phyloP scores from a whole-genome alignment of 176 grass and related monocot genomes.

The Oryza brachyantha region DNA sequence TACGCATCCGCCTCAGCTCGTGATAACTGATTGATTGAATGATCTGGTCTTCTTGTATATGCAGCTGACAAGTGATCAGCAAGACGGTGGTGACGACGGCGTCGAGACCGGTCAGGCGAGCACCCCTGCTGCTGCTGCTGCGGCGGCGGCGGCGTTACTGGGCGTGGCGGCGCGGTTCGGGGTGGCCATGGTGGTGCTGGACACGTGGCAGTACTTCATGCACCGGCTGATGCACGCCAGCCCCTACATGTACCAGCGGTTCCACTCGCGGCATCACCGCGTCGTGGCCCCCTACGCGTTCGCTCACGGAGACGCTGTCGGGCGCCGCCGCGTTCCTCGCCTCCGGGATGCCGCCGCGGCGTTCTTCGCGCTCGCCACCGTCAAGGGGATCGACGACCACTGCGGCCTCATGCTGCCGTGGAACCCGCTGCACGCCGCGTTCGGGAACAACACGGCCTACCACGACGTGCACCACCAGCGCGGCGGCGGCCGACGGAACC shows the following conservation, averaged over 20 bases:
- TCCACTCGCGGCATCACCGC: slow-evolving; percentile 78
- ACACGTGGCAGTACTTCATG: slow-evolving; percentile 64
- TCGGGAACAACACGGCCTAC: slow-evolving; percentile 53
- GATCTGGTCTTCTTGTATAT: no score
- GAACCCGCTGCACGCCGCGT: slow-evolving; percentile 51
- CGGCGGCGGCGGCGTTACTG: not conserved
- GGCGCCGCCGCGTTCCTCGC: slow-evolving; percentile 43
- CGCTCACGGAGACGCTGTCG: slow-evolving; percentile 53
- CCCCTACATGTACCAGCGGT: slow-evolving; percentile 43
- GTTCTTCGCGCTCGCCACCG: slow-evolving; percentile 57
- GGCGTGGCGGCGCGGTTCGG: slow-evolving; percentile 31
- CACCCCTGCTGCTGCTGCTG: no score
- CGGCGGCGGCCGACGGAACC: slow-evolving; percentile 47
- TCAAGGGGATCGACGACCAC: slow-evolving; percentile 68
- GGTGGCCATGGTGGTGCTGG: slow-evolving; percentile 54
- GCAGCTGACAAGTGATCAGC: slow-evolving; percentile 19
- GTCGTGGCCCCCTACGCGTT: slow-evolving; percentile 58
- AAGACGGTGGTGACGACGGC: not conserved
- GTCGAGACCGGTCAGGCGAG: not conserved
- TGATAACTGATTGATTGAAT: no score
- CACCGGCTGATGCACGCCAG: slow-evolving; percentile 62
- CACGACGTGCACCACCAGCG: slow-evolving; percentile 69
- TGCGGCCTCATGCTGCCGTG: slow-evolving; percentile 51
- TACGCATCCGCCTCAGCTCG: no score
- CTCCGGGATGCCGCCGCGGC: slow-evolving; percentile 27